Evolutionary conservation across 306 rosid genomes (phyloP).

Genomic region (Castanospermum australe): DNA sequence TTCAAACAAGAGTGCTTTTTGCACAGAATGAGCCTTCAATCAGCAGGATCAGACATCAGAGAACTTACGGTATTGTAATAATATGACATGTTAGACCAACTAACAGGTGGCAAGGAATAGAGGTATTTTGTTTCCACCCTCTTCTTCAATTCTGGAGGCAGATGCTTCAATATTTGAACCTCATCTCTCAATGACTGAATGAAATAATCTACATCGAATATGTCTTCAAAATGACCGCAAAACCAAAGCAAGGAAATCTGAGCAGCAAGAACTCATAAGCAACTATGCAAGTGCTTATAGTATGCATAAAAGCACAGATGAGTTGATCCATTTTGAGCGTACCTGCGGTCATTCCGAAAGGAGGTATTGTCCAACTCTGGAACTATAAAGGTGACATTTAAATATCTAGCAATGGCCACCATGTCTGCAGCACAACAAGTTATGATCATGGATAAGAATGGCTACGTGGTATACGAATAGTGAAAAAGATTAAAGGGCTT

Average conservation of each 20-base stretch:
- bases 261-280: neutral
- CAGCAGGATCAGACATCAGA: neutral
- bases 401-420: slow-evolving; percentile 57
- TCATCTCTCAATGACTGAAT: slow-evolving; percentile 57
- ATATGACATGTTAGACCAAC: slow-evolving; percentile 71
- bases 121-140: slow-evolving; percentile 33
- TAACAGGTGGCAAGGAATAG: slow-evolving; percentile 59
- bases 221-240: slow-evolving; percentile 42
- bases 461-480: neutral
- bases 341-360: slow-evolving; percentile 60
- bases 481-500: neutral
- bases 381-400: slow-evolving; percentile 54
- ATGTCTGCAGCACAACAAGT: slow-evolving; percentile 41
- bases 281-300: neutral
- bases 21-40: neutral
- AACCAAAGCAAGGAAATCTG: neutral
- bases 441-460: neutral
- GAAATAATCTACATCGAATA: slow-evolving; percentile 63
- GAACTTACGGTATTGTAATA: slow-evolving; percentile 44
- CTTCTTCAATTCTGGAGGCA: slow-evolving; percentile 47
- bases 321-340: neutral
- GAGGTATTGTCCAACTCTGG: slow-evolving; percentile 61
- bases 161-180: slow-evolving; percentile 51
- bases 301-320: neutral
- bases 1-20: neutral